phyloP scores from a whole-genome alignment of 73 alveolate genomes.

The Uronychia setigera region DNA sequence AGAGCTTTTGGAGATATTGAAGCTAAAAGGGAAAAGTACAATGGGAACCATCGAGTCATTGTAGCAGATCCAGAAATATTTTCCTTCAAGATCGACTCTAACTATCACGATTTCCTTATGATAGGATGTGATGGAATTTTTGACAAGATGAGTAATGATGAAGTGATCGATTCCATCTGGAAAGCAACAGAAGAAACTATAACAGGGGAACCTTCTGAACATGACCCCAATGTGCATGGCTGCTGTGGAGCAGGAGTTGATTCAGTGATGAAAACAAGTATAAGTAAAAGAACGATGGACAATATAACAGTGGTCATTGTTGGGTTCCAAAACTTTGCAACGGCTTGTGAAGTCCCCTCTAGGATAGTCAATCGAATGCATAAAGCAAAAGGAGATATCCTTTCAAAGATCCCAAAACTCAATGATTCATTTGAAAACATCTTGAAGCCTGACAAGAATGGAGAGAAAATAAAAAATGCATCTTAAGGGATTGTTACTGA shows the following conservation, averaged over 20 bases:
- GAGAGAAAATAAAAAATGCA: background rate
- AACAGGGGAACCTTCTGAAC: background rate
- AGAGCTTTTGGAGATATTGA: conserved; percentile 93
- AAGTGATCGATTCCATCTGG: conserved; percentile 90
- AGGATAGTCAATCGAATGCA: background rate
- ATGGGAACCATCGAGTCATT: conserved; percentile 87
- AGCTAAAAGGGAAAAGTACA: conserved; percentile 80
- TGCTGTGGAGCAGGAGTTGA: conserved; percentile 20
- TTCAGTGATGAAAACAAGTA: conserved; percentile 8
- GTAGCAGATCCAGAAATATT: conserved; percentile 84
- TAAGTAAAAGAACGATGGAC: conserved; percentile 64
- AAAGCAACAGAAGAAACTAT: conserved; percentile 25
- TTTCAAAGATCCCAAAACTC: background rate
- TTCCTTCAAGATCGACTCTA: conserved; percentile 18
- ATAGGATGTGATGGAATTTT: conserved; percentile 98
- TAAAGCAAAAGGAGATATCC: background rate
- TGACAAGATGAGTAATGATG: conserved; percentile 95
- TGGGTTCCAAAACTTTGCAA: conserved; percentile 74
- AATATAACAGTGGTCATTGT: conserved; percentile 88
- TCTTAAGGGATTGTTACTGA: background rate
- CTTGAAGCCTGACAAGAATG: background rate
- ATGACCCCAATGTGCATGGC: background rate
- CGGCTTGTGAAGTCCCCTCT: background rate
- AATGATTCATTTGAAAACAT: background rate
- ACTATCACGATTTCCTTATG: conserved; percentile 54